Evolutionary conservation across 2,329 filamentous ascomycete genomes (phyloP).

Genomic region (Pseudogymnoascus sp.): DNA sequence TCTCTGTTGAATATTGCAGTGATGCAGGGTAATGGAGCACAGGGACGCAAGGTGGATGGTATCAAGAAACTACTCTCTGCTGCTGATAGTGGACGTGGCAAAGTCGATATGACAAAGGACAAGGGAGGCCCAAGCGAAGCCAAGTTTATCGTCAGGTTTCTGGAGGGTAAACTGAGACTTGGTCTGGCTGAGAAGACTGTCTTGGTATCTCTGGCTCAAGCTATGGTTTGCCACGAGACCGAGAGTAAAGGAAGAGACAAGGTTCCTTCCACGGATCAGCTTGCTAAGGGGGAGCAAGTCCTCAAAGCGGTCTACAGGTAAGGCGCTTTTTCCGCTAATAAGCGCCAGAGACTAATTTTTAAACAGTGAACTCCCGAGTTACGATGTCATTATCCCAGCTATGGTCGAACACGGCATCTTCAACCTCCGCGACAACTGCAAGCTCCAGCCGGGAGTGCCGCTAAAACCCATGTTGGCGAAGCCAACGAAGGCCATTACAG

Average conservation of each 20-base stretch:
- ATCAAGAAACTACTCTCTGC: slow-evolving; percentile 97
- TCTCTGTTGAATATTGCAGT: slow-evolving; percentile 84
- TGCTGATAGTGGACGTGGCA: slow-evolving; percentile 66
- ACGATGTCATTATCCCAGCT: slow-evolving; percentile 87
- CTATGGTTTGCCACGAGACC: slow-evolving; percentile 75
- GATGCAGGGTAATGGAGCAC: slow-evolving; percentile 75
- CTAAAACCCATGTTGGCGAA: slow-evolving; percentile 98
- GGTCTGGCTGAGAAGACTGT: slow-evolving; percentile 90
- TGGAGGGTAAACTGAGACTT: slow-evolving; percentile 88
- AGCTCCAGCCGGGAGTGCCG: slow-evolving; percentile 85
- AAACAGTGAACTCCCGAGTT: slow-evolving; percentile 81
- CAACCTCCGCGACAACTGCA: slow-evolving; percentile 75
- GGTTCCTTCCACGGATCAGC: slow-evolving; percentile 61
- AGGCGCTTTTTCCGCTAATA: slow-evolving; percentile 17
- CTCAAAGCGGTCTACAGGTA: slow-evolving; percentile 87
- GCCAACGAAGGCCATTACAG: slow-evolving; percentile 94
- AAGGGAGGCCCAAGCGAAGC: slow-evolving; percentile 92
- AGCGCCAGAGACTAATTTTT: slow-evolving; percentile 26
- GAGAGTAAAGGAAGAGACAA: slow-evolving; percentile 54
- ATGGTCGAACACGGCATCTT: slow-evolving; percentile 81
- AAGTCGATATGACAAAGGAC: slow-evolving; percentile 83
- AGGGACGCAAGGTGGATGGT: slow-evolving; percentile 80
- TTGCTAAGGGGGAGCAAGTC: slow-evolving; percentile 75
- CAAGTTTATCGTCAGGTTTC: slow-evolving; percentile 84
- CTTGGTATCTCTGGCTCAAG: slow-evolving; percentile 81